phyloP scores from a whole-genome alignment of 331 rosid genomes.

The Malus hybrid region DNA sequence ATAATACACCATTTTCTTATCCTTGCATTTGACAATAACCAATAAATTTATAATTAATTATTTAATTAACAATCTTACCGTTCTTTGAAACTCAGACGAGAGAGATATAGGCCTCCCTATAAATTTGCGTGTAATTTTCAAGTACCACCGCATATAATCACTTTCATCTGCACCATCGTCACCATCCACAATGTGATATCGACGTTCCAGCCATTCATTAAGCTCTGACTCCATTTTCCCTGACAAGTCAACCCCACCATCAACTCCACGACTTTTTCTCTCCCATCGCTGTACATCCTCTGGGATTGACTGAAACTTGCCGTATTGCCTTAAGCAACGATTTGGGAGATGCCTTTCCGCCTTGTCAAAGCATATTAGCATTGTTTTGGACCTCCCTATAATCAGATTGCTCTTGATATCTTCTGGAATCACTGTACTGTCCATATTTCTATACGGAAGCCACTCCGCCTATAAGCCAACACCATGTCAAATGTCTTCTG shows the following conservation, averaged over 20 bases:
- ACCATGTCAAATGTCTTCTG: slow-evolving; percentile 19
- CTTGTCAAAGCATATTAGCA: slow-evolving; percentile 97
- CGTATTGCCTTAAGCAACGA: slow-evolving; percentile 88
- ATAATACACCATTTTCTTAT: background rate
- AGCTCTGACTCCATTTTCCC: slow-evolving; percentile 92
- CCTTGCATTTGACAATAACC: background rate
- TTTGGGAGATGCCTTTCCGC: slow-evolving; percentile 97
- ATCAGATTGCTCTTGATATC: slow-evolving; percentile 62
- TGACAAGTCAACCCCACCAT: slow-evolving; percentile 96
- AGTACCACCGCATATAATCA: slow-evolving; percentile 90
- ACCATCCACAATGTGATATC: slow-evolving; percentile 56
- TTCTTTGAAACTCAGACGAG: slow-evolving; percentile 93
- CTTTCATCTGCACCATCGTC: slow-evolving; percentile 67
- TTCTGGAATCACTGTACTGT: slow-evolving; percentile 82
- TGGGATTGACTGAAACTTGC: slow-evolving; percentile 83
- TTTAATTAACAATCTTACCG: slow-evolving; percentile 53
- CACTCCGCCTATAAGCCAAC: slow-evolving; percentile 72
- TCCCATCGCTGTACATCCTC: slow-evolving; percentile 93
- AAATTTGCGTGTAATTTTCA: slow-evolving; percentile 80
- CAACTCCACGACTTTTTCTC: slow-evolving; percentile 98
- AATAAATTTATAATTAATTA: background rate
- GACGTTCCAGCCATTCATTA: slow-evolving; percentile 75
- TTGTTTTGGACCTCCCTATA: slow-evolving; percentile 86
- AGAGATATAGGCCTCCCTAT: slow-evolving; percentile 98
- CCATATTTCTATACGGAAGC: slow-evolving; percentile 86